Percentiles rank a stretch among this genome's conserved stretches.
phyloP scores from a whole-genome alignment of 306 rosid species.

The Prunus davidiana region DNA sequence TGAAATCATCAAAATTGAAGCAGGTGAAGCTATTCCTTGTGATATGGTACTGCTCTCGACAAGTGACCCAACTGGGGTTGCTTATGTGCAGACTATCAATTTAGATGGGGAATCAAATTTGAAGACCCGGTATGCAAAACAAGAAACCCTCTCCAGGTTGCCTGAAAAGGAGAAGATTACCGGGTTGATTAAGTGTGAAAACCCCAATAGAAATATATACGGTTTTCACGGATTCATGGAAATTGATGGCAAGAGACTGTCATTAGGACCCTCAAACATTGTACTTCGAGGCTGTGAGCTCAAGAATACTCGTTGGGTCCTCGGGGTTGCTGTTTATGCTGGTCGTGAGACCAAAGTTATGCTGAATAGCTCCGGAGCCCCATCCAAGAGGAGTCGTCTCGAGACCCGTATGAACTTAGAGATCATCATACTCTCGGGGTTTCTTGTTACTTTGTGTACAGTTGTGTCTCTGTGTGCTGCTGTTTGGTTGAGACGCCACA shows the following conservation, averaged over 20 bases:
- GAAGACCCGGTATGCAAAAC: slow-evolving; percentile 90
- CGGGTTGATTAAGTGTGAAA: slow-evolving; percentile 85
- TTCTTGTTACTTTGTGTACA: slow-evolving; percentile 66
- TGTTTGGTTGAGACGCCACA: slow-evolving; percentile 66
- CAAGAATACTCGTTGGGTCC: slow-evolving; percentile 80
- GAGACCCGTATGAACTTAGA: slow-evolving; percentile 90
- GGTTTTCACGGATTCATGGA: slow-evolving; percentile 87
- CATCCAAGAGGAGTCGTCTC: slow-evolving; percentile 89
- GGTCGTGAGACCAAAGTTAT: slow-evolving; percentile 92
- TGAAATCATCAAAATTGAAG: slow-evolving; percentile 62
- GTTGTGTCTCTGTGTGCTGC: slow-evolving; percentile 72
- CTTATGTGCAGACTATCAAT: slow-evolving; percentile 86
- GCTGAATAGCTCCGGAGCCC: slow-evolving; percentile 95
- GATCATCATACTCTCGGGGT: slow-evolving; percentile 73
- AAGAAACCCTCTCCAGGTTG: slow-evolving; percentile 72
- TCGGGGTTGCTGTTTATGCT: slow-evolving; percentile 84
- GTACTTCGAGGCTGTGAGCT: slow-evolving; percentile 87
- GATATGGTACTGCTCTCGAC: slow-evolving; percentile 90
- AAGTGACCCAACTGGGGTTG: slow-evolving; percentile 93
- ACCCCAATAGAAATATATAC: slow-evolving; percentile 89
- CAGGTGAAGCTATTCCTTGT: slow-evolving; percentile 78
- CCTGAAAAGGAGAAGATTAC: slow-evolving; percentile 49
- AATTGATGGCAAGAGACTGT: slow-evolving; percentile 66
- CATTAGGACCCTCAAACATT: slow-evolving; percentile 91
- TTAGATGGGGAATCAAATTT: slow-evolving; percentile 96